Evolutionary conservation across 2,329 filamentous ascomycete species (phyloP), one percentile per base, ranked within the genome.

Genomic region (Penicillium sp.): DNA sequence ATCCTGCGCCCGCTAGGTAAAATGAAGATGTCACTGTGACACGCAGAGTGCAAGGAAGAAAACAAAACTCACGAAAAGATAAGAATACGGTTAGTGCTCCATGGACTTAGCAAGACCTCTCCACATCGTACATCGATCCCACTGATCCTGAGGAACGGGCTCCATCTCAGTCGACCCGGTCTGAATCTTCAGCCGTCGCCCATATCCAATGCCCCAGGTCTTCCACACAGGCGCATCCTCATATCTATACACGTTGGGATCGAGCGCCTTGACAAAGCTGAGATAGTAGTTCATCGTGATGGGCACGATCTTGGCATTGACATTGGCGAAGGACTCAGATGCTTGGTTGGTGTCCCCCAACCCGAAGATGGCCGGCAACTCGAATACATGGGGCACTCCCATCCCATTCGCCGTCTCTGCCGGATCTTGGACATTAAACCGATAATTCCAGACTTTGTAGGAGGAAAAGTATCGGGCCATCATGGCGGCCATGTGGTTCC

Each of bases 401-500:
- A 75, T 59, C 0, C 74, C 76, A 0, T 56, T 52, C 1, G 71
- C 73, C 1, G 79, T 71, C 47, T 78, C 73, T 2, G 71, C 66
- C 0, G 75, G 71, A 12, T 75, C 69, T 12, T 73, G 76, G 1
- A 83, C 78, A 47, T 83, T 80, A 73, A 78, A 83, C 0, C 79
- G 73, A 62, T 83, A 83, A 47, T 79, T 78, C 78, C 80, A 83
- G 6, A 76, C 74, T 1, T 70, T 64, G 8, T 58, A 8, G 5
- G 70, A 64, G 3, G 69, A 67, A 20, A 69, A 68, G 10, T 60
- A 51, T 1, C 47, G 54, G 1, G 75, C 70, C 52, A 70, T 64
- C 0, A 69, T 66, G 5, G 69, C 65, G 0, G 79, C 72, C 50
- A 83, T 76, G 47, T 74, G 73, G 47, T 81, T 76, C 1, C 75